Conservation (phyloP, 2,329 filamentous ascomycete species). For the Annulohypoxylon truncatum region DNA sequence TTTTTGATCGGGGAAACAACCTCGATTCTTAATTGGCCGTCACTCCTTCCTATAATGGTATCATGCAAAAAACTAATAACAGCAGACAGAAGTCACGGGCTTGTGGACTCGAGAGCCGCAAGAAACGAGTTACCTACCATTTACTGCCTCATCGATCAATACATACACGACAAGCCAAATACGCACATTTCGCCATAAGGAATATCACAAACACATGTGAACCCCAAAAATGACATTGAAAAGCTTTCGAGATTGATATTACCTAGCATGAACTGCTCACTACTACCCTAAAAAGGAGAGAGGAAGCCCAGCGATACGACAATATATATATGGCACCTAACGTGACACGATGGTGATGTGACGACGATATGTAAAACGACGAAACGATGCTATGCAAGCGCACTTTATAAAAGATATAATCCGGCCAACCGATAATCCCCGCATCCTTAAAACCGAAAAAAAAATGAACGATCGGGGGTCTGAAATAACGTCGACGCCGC, state of each 20-base stretch:
- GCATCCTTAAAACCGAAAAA: conserved; percentile 20
- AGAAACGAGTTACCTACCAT: too few species aligned
- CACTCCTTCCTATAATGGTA: background rate
- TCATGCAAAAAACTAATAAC: too few species aligned
- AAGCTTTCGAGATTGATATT: conserved; percentile 24
- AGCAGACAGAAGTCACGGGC: too few species aligned
- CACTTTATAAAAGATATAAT: conserved; percentile 23
- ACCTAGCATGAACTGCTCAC: conserved; percentile 25
- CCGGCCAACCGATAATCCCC: conserved; percentile 21
- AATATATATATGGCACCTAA: conserved; percentile 4
- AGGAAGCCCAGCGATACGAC: conserved; percentile 12
- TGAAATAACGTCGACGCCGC: background rate
- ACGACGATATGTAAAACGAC: background rate
- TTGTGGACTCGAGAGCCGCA: too few species aligned
- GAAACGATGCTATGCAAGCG: conserved; percentile 21
- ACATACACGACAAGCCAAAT: background rate
- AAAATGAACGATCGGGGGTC: conserved; percentile 1
- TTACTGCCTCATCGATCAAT: too few species aligned
- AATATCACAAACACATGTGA: background rate
- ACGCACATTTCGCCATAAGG: background rate
- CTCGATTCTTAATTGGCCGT: background rate
- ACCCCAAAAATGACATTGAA: background rate
- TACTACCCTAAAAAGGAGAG: conserved; percentile 7
- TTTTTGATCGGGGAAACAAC: background rate
- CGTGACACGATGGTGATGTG: background rate